Base-by-base conservation (phyloP, 495 filamentous ascomycete genomes). In the Aspergillus cavernicola region DNA sequence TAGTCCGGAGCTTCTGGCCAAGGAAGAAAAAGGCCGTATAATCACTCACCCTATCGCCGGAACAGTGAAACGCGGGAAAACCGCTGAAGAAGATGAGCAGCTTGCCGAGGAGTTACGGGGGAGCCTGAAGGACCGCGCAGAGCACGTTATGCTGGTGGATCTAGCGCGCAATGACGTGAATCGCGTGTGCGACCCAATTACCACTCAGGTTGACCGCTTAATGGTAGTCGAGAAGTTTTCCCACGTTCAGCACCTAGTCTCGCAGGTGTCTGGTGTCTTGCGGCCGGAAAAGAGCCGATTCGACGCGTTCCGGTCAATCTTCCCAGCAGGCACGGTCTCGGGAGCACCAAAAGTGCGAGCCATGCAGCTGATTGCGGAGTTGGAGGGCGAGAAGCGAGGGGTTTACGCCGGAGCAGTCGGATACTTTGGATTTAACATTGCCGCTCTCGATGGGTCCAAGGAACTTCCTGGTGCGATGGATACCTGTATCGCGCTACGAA, bases 121-220 rank as follows among this genome's bases (percentile, higher is more conserved):
- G 51, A 91, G 86, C 48, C 76, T 95, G 16, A 98, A 98, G 66
- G 93, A 98, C 72, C 83, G 93, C 50, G 93, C 93, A 38, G 93
- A 97, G 71, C 93, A 97, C 72, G 93, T 98, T 61, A 98, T 98
- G 93, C 78, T 98, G 36, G 93, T 98, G n/a, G 93, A 98, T 65
- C 77, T 98, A 16, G 93, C 93, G 6, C 83, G 93, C 43, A 98
- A 98, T 74, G 93, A 98, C 65, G 80, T 98, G 50, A 98, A 97
- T 70, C 86, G 93, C 10, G 88, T 98, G 12, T 96, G 92, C 72
- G 92, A 97, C 69, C 93, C 93, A 2, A 74, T 81, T 11, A 88
- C 89, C 11, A 95, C 91, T 8, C 82, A 85, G 39, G 92, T 97
- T 7, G 93, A 98, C 70, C 79, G 87, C 3, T 74, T 98, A 43